Percentiles rank a stretch among this genome's conserved stretches.
phyloP scores from a whole-genome alignment of 306 rosid species.

The Fagus crenata region DNA sequence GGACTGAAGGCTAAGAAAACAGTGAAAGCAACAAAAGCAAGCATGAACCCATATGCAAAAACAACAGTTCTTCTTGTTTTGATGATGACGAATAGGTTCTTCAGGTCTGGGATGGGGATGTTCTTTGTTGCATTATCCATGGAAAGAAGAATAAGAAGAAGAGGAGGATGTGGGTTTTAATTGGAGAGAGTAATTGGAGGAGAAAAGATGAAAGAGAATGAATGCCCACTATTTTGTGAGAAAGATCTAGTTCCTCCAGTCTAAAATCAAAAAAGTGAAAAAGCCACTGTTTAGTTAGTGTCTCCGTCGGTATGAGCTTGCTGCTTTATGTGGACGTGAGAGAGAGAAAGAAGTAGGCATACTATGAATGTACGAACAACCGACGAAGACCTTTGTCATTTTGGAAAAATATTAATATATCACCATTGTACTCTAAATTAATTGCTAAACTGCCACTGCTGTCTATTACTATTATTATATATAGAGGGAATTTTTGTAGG shows the following conservation, averaged over 20 bases:
- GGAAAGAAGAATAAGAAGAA: background rate
- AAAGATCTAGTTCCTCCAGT: no score
- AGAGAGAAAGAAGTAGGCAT: constrained; percentile 5
- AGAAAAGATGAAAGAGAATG: background rate
- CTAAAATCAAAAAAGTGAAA: no score
- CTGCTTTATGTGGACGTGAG: background rate
- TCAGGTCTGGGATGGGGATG: constrained; percentile 55
- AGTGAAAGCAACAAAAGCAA: constrained; percentile 68
- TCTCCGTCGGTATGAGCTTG: background rate
- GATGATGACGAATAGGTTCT: constrained; percentile 52
- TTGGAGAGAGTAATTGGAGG: background rate
- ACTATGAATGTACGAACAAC: background rate
- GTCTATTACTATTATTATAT: no score
- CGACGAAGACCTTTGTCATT: constrained; percentile 33
- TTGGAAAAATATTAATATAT: background rate
- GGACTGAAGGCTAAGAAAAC: constrained; percentile 68
- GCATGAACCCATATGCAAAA: constrained; percentile 61
- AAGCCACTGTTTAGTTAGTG: background rate
- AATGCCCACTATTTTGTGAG: fast-evolving
- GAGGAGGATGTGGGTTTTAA: background rate
- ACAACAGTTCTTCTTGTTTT: constrained; percentile 60
- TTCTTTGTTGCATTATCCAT: constrained; percentile 81
- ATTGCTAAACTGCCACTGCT: no score
- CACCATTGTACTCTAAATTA: no score
- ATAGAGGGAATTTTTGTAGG: no score